phyloP scores from a whole-genome alignment of 192 early-diverging fungal species.

The Coemansia sp. region DNA sequence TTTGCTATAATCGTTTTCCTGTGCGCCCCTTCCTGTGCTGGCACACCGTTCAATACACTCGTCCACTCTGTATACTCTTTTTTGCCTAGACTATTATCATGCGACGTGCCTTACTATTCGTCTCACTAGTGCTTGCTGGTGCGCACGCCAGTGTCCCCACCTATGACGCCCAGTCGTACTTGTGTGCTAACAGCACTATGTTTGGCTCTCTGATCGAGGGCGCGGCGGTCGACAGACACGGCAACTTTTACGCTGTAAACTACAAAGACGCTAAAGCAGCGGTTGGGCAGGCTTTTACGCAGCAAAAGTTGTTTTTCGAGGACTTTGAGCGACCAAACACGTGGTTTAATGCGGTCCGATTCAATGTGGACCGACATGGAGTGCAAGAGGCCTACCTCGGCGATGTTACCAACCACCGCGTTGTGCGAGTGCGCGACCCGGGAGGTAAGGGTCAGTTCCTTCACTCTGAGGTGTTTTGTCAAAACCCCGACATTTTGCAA shows the following conservation, averaged over 20 bases:
- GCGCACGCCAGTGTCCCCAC: constrained; percentile 7
- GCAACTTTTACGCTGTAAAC: constrained; percentile 55
- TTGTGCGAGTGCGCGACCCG: constrained; percentile 39
- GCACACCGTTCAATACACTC: not conserved
- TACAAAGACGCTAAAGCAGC: constrained; percentile 31
- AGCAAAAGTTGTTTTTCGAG: constrained; percentile 30
- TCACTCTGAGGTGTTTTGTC: constrained; percentile 33
- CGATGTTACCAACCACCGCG: constrained; percentile 45
- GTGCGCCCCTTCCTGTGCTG: not conserved
- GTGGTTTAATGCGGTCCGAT: constrained; percentile 58
- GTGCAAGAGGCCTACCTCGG: constrained; percentile 45
- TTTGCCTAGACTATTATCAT: not conserved
- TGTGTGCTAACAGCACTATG: constrained; percentile 25
- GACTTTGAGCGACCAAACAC: constrained; percentile 18
- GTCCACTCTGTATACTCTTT: not conserved
- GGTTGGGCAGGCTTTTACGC: constrained; percentile 13
- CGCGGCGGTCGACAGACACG: constrained; percentile 55
- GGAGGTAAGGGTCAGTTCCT: constrained; percentile 10
- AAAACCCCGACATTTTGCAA: constrained; percentile 37
- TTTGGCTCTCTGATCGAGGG: constrained; percentile 61
- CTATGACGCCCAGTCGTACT: constrained; percentile 27
- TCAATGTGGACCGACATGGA: constrained; percentile 26
- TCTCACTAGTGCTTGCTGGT: not conserved
- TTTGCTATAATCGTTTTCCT: not conserved
- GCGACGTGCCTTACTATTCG: not conserved